These are phyloP conservation scores for Perkinsus chesapeaki DNA, from an alignment of 169 alveolate species.

Conservation along the genomic window DNA sequence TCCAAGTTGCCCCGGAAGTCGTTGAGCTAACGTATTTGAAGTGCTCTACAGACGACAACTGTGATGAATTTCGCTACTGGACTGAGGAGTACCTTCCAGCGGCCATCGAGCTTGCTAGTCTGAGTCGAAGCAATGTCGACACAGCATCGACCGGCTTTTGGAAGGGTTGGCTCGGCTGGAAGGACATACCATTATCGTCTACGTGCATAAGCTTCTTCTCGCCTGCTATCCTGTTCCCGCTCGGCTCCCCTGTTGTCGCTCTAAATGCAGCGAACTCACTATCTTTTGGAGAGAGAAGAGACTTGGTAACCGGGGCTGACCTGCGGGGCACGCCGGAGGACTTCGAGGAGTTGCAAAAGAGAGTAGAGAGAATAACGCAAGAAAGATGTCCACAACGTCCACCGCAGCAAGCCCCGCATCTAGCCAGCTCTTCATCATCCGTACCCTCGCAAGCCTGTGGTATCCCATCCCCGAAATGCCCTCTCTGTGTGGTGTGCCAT, in stretches of 20 bases:
- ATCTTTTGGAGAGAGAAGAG: neutral
- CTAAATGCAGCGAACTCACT: neutral
- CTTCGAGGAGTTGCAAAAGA: too few species aligned
- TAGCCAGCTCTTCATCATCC: too few species aligned
- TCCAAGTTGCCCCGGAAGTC: neutral
- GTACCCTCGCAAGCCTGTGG: too few species aligned
- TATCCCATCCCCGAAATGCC: too few species aligned
- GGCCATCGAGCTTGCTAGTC: neutral
- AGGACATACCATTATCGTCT: neutral
- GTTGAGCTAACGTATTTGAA: too few species aligned
- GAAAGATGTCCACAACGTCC: too few species aligned
- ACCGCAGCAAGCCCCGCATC: too few species aligned
- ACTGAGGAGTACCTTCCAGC: neutral
- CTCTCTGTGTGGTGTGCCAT: neutral
- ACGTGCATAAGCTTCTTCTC: neutral
- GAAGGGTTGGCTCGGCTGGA: neutral
- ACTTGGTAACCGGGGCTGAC: too few species aligned
- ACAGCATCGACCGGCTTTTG: neutral
- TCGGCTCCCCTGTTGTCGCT: neutral
- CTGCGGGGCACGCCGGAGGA: too few species aligned
- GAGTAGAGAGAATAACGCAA: too few species aligned
- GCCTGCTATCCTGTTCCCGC: neutral
- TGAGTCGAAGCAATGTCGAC: neutral
- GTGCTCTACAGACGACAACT: neutral
- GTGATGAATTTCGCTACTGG: neutral